Base-by-base conservation (phyloP, 148 eudicot species). In the Nyssa sinensis region DNA sequence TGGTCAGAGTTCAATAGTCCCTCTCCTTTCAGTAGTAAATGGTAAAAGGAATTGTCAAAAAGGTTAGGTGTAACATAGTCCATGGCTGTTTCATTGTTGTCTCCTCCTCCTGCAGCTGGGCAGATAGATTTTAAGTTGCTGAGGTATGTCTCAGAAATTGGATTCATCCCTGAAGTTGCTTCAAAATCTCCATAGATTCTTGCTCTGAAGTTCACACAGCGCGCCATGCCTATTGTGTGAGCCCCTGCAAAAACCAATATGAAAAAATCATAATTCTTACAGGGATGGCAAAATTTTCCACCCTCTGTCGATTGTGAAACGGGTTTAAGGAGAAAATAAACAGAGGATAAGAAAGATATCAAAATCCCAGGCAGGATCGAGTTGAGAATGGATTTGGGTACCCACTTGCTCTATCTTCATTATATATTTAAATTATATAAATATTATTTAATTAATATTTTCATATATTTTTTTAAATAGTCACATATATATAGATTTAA, bases 191-290 rank as follows among this genome's bases (percentile, higher is more conserved):
- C 99, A n/a, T 95, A 95, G 35, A 95, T 91, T 79, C 99, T 88
- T 49, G 83, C 69, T 66, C 91, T 71, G 80, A 85, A 92, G 35
- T 84, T 95, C 67, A 69, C 81, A 66, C 99, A 95, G 14, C 96
- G 84, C 2, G 91, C 97, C 96, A 84, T 95, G 9, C 99, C 99
- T 16, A 95, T 93, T 24, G 97, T 95, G 74, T 95, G 99, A 30
- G 97, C 97, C 75, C 99, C 99, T 95, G 76, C 64, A 68, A 17
- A 67, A n/a, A n/a, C n/a, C n/a, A n/a, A n/a, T n/a, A n/a, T n/a
- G n/a, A n/a, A n/a, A n/a, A n/a, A n/a, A n/a, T n/a, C n/a, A n/a
- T n/a, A n/a, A n/a, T n/a, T n/a, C n/a, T n/a, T n/a, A n/a, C n/a
- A n/a, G n/a, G n/a, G n/a, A n/a, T n/a, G n/a, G n/a, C n/a, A n/a